A percentile compares a stretch with the other conserved stretches of the same genome.
These are phyloP conservation scores for Claviceps pazoutovae DNA, from an alignment of 2,329 filamentous ascomycete genomes.

Conservation along the genomic window DNA sequence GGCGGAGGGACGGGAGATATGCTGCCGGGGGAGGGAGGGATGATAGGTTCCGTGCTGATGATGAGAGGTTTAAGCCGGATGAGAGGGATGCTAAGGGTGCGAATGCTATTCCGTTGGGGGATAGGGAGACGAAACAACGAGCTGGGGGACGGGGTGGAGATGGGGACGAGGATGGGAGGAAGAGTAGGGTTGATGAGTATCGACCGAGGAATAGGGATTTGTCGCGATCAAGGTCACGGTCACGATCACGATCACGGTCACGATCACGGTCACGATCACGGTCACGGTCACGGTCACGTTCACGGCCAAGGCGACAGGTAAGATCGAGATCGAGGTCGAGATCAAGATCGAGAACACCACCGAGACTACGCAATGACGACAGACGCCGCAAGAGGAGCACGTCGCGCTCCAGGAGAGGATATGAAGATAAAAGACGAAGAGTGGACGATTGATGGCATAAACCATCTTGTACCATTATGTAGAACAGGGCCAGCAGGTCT, in stretches of 20 bases:
- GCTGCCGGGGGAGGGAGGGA: constrained; percentile 49
- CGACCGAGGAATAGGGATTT: background rate
- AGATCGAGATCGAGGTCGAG: constrained; percentile 14
- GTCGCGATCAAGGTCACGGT: background rate
- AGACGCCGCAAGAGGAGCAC: constrained; percentile 42
- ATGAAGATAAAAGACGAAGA: constrained; percentile 47
- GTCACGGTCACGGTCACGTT: constrained; percentile 16
- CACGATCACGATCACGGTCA: constrained; percentile 10
- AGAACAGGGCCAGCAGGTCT: background rate
- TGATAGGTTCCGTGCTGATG: constrained; percentile 55
- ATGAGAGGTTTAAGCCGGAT: constrained; percentile 31
- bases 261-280: constrained; percentile 10
- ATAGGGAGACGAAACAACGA: constrained; percentile 14
- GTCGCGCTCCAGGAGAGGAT: constrained; percentile 37
- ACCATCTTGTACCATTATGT: background rate
- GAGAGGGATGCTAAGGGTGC: constrained; percentile 43
- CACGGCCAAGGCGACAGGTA: background rate
- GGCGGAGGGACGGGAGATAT: constrained; percentile 14
- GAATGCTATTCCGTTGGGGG: constrained; percentile 56
- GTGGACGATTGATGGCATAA: constrained; percentile 28
- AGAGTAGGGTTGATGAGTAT: background rate
- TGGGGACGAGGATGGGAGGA: constrained; percentile 10
- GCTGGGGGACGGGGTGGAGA: constrained; percentile 19
- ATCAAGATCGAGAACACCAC: constrained; percentile 30
- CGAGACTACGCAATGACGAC: constrained; percentile 29